Base-by-base conservation (phyloP, 225 moss, liverwort and hornwort species). In the Climacium dendroides region DNA sequence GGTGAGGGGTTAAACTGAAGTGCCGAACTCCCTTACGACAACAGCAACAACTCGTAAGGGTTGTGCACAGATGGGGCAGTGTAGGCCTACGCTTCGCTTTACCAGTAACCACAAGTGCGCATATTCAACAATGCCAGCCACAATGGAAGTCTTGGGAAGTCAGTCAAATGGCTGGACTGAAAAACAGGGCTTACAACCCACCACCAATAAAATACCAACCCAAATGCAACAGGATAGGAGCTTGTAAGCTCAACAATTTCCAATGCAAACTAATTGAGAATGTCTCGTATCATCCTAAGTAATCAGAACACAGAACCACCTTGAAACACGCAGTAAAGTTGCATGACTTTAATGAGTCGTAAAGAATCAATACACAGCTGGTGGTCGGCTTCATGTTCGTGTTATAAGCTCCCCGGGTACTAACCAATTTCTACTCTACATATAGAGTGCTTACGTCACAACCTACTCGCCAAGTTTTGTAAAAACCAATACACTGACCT, bases 351-450 rank as follows among this genome's bases (percentile, higher is more conserved):
- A 84, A 89, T 86, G 89, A 86, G 86, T 90, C 87, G 48, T 88
- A 79, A 89, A 88, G 84, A 91, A 91, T 93, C 89, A 90, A 54
- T 88, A 88, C 85, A 88, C 85, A 88, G 86, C 74, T 82, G 83
- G 60, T 78, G 59, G 57, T 50, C 54, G n/a, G 58, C 48, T 74
- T 80, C 71, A 79, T 74, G 83, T 74, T 86, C 72, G 58, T 79
- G 74, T 73, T 47, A 55, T n/a, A 59, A 54, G 74, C 55, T 78
- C 69, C 81, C 66, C 65, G 47, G 37, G 37, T 63, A 86, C 78
- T 43, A 12, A 87, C n/a, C 85, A 74, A 50, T 82, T 91, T 85
- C 60, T 89, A 41, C 54, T 88, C 85, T 86, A 84, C 65, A 84
- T 74, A 78, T 61, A 58, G 85, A 88, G 83, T 60, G 82, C 84